phyloP scores from a whole-genome alignment of 371 early-diverging fungal genomes.

The Ordospora colligata region DNA sequence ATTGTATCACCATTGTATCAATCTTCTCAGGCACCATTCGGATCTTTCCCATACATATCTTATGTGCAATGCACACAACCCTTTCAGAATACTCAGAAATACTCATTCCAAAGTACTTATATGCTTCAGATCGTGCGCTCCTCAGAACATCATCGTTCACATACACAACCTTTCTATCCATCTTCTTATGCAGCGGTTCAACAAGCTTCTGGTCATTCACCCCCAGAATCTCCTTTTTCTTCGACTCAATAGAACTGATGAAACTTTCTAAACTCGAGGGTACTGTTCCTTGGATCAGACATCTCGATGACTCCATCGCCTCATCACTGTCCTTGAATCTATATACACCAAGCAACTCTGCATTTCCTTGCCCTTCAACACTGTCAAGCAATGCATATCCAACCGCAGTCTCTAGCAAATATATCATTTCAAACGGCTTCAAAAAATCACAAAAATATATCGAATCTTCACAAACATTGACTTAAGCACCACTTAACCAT shows the following conservation, averaged over 20 bases:
- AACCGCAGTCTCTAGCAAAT: constrained; percentile 72
- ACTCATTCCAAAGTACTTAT: background rate
- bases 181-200: constrained; percentile 45
- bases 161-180: constrained; percentile 68
- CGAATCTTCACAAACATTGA: background rate
- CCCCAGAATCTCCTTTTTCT: constrained; percentile 66
- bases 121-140: background rate
- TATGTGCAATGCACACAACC: constrained; percentile 64
- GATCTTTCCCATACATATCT: constrained; percentile 74
- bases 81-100: background rate
- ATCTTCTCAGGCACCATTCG: constrained; percentile 79
- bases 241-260: constrained; percentile 73
- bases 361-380: constrained; percentile 66
- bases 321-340: constrained; percentile 90
- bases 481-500: too few species aligned
- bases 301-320: constrained; percentile 81
- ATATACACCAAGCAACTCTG: constrained; percentile 70
- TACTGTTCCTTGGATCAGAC: constrained; percentile 79
- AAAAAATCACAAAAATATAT: constrained; percentile 16
- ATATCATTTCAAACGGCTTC: constrained; percentile 28
- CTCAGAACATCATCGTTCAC: constrained; percentile 70
- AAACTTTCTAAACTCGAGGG: constrained; percentile 79
- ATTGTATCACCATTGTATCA: constrained; percentile 87
- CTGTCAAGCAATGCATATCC: constrained; percentile 77
- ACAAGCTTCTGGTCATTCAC: constrained; percentile 13